Evolutionary conservation across 371 early-diverging fungal genomes (phyloP).

Genomic region (Catenaria anguillulae): DNA sequence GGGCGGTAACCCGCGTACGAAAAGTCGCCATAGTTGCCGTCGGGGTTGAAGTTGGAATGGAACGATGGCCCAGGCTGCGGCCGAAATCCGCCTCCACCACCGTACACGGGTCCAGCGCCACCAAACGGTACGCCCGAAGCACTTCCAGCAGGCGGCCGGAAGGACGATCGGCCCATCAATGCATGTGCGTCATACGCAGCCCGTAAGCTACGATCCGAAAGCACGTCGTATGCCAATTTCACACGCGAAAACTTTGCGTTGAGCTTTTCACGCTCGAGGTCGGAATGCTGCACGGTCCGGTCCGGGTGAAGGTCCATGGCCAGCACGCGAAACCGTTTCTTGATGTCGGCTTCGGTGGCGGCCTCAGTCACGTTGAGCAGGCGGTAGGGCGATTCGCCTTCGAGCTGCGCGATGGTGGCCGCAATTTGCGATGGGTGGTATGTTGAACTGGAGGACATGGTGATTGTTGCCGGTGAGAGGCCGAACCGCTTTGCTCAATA

Average conservation of each 20-base stretch:
- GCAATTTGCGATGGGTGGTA: not conserved
- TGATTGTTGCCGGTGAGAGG: too few species aligned
- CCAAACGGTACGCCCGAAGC: too few species aligned
- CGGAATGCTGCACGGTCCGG: not conserved
- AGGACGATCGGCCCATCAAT: not conserved
- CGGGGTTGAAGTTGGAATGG: not conserved
- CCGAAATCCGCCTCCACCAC: not conserved
- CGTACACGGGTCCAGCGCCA: not conserved
- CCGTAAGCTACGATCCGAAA: not conserved
- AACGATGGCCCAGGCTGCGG: not conserved
- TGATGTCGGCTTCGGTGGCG: conserved; percentile 13
- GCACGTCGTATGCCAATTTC: not conserved
- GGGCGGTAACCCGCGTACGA: not conserved
- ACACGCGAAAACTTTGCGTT: not conserved
- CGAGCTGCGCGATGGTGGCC: not conserved
- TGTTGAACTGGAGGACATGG: too few species aligned
- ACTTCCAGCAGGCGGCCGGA: not conserved
- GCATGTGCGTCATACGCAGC: not conserved
- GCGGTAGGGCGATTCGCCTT: not conserved
- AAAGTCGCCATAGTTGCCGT: not conserved
- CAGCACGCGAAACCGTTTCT: conserved; percentile 13
- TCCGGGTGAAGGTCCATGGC: conserved; percentile 19
- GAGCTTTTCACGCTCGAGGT: not conserved
- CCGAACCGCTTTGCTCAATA: too few species aligned
- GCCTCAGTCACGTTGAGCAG: conserved; percentile 13